Base-by-base conservation (phyloP, 2,329 filamentous ascomycete species). In the Epichloe coenophiala region DNA sequence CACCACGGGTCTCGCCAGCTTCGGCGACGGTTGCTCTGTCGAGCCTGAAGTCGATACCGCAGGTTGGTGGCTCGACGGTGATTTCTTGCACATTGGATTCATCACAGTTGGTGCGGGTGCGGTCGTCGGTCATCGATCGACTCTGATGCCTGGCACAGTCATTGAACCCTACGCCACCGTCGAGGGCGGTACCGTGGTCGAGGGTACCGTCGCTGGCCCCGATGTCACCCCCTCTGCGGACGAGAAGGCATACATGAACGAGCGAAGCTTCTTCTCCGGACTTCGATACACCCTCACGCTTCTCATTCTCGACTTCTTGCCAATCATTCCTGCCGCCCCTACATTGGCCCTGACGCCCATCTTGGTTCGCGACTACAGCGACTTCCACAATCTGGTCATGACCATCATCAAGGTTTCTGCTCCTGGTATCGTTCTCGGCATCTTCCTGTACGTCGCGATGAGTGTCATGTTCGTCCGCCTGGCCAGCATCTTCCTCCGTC, bases 1-100 rank as follows among this genome's bases (percentile, higher is more conserved):
- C 0, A 31, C 45, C 6, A 58, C 57, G 1, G 57, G 57, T 1
- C 53, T 57, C 5, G 57, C 53, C 7, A 54, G 44, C 48, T 57
- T 58, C 42, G 57, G 57, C 13, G 50, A 53, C 8, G 53, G 51
- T 11, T 56, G 55, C 13, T 53, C 54, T 4, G 35, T 58, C 1
- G 57, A 58, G 47, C 54, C 57, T 7, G 57, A 58, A 23, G 56
- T 50, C n/a, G 57, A 58, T 37, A 41, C 52, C 13, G 49, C 52
- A 4, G 57, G 57, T 5, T 58, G 55, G 55, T 58, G 57, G 57
- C 51, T 58, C 43, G 57, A 58, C 17, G 57, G 57, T n/a, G 55
- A 57, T 31, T 37, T 44, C n/a, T 43, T 58, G 35, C 57, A 56
- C 33, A 51, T 58, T 13, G 57, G 57, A 3, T 39, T 45, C 31